Conservation (phyloP, 2,329 filamentous ascomycete species). For the Trichoderma lentiforme region DNA sequence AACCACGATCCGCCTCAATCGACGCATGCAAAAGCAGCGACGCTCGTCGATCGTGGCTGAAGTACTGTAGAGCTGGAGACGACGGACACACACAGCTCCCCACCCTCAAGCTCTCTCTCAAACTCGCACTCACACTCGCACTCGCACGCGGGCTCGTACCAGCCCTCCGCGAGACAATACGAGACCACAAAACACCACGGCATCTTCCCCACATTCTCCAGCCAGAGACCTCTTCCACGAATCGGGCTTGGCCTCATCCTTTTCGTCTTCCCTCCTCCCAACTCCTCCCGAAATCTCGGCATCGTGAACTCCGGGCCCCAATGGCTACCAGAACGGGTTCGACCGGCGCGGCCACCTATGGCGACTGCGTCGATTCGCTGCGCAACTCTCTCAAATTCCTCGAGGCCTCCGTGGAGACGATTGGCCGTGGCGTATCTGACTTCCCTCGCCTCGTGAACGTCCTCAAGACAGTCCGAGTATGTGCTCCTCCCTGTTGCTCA, state of each 20-base stretch:
- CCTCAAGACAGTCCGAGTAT: slow-evolving; percentile 56
- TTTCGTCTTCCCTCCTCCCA: not conserved
- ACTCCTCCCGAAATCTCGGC: slow-evolving; percentile 11
- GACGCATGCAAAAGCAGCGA: not conserved
- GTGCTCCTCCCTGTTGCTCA: slow-evolving; percentile 23
- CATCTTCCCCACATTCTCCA: slow-evolving; percentile 16
- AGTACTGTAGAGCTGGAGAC: not conserved
- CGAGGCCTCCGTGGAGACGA: slow-evolving; percentile 56
- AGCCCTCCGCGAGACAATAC: not conserved
- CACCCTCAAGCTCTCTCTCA: not conserved
- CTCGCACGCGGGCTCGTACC: not conserved
- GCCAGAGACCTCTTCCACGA: not conserved
- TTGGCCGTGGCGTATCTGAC: slow-evolving; percentile 55
- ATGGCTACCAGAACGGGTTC: slow-evolving; percentile 26
- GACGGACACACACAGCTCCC: not conserved
- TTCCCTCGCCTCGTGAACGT: slow-evolving; percentile 54
- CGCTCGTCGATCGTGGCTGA: not conserved
- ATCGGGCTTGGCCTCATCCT: slow-evolving; percentile 1
- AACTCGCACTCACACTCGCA: not conserved
- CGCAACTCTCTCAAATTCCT: slow-evolving; percentile 59
- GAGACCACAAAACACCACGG: not conserved
- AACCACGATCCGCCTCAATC: not conserved
- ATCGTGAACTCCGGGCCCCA: slow-evolving; percentile 17
- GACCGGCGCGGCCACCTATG: slow-evolving; percentile 40
- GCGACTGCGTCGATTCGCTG: slow-evolving; percentile 58